Base-by-base conservation (phyloP, 495 filamentous ascomycete genomes). In the Mycothermus thermophilus region DNA sequence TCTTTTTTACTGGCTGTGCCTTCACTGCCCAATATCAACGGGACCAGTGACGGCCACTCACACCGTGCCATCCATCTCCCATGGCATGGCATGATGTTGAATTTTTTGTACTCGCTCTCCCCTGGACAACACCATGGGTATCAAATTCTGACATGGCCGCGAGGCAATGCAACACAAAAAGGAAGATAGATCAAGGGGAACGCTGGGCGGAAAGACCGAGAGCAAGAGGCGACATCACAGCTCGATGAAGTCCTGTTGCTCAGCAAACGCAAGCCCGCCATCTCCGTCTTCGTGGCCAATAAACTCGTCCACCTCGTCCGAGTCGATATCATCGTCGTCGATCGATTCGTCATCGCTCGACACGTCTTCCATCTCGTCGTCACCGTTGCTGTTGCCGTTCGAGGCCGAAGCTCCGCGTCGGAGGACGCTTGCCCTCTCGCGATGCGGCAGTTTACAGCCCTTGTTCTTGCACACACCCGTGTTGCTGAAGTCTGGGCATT, bases 401-500 rank as follows among this genome's bases (percentile, higher is more conserved):
- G 7, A 19, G 22, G 25, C 20, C 0, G 25, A 26, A 5, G 15
- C 5, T 13, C 13, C 22, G 17, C 57, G 58, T 36, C 68, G 69
- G 35, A 73, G 63, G 46, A 71, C 60, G 63, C 69, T 72, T 38
- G 90, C 90, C 59, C 84, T 77, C 59, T 92, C 82, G 45, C 88
- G 72, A 58, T 97, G 90, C 18, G 75, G 81, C 40, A 95, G 64
- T 48, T 74, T 77, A 66, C 90, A 97, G 22, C 75, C 77, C 57
- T 78, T 78, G 51, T 74, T 76, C 48, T 74, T 77, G 73, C 90
- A 97, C 23, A 67, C 60, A 40, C 87, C 88, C 32, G 69, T 80
- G 60, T 94, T 93, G 66, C 82, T 80, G 64, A 92, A 93, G 53
- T 95, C 83, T 29, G 90, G 90, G 51, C 90, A 97, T 54, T 95